Evolutionary conservation across 2,329 filamentous ascomycete genomes (phyloP).

Genomic region (Ilyonectria destructans): DNA sequence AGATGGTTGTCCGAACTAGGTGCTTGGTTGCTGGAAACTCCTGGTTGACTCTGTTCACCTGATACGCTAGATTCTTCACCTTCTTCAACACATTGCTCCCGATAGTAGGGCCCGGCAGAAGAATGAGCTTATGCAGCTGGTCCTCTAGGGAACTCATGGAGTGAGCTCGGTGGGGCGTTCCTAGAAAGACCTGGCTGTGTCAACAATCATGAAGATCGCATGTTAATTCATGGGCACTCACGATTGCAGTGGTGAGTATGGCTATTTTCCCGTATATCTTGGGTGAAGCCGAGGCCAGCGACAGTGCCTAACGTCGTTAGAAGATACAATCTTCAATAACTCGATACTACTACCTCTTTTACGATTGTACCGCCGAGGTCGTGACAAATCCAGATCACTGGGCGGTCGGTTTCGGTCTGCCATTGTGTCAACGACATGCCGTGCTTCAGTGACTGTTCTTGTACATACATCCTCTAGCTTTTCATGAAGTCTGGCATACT

Average conservation of each 20-base stretch:
- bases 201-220: background rate
- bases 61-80: background rate
- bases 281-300: background rate
- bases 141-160: background rate
- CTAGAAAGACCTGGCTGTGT: slow-evolving; percentile 20
- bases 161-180: slow-evolving; percentile 21
- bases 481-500: background rate
- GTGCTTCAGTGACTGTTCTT: background rate
- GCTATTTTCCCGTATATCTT: background rate
- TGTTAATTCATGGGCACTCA: background rate
- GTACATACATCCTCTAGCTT: background rate
- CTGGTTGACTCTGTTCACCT: slow-evolving; percentile 14
- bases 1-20: background rate
- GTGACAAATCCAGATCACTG: slow-evolving; percentile 10
- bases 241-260: background rate
- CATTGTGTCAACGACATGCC: background rate
- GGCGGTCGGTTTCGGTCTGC: background rate
- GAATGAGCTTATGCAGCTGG: slow-evolving; percentile 16
- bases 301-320: background rate
- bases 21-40: background rate
- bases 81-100: background rate
- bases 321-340: background rate
- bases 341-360: slow-evolving; percentile 14
- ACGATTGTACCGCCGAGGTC: slow-evolving; percentile 23
- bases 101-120: slow-evolving; percentile 4